Percentiles rank a stretch among this genome's conserved stretches.
These are phyloP conservation scores for Cenococcum geophilum DNA, from an alignment of 495 filamentous ascomycete genomes.

Conservation along the genomic window DNA sequence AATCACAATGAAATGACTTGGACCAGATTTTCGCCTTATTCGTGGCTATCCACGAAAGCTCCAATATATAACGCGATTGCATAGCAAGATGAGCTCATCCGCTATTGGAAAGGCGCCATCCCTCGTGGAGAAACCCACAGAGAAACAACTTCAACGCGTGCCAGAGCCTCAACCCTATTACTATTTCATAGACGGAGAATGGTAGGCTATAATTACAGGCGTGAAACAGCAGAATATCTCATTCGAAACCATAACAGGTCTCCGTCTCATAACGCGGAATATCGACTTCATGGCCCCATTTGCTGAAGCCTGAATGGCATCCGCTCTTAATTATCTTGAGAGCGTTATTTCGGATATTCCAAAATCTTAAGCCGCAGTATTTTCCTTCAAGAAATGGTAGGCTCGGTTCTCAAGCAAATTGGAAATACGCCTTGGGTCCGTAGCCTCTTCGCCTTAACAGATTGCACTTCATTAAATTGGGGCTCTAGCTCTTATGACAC, in stretches of 20 bases:
- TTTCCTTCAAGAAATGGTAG: constrained; percentile 49
- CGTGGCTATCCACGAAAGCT: too few relatives aligned
- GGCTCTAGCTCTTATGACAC: constrained; percentile 42
- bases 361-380: constrained; percentile 37
- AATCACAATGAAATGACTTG: too few relatives aligned
- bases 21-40: too few relatives aligned
- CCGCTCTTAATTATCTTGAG: constrained; percentile 42
- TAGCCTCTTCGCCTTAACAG: constrained; percentile 45
- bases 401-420: constrained; percentile 41
- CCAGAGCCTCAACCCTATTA: constrained; percentile 28
- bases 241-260: neutral
- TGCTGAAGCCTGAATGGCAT: constrained; percentile 40
- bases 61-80: too few relatives aligned
- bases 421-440: constrained; percentile 42
- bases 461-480: constrained; percentile 39
- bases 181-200: constrained; percentile 16
- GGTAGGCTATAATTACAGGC: constrained; percentile 3
- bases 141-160: constrained; percentile 12
- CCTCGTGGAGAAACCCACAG: neutral
- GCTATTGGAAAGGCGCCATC: neutral
- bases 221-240: neutral
- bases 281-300: constrained; percentile 47
- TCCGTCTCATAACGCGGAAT: constrained; percentile 44
- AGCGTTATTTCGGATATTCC: constrained; percentile 23
- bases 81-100: too few relatives aligned